phyloP scores from a whole-genome alignment of 169 alveolate species.

The Toxoplasma gondii region DNA sequence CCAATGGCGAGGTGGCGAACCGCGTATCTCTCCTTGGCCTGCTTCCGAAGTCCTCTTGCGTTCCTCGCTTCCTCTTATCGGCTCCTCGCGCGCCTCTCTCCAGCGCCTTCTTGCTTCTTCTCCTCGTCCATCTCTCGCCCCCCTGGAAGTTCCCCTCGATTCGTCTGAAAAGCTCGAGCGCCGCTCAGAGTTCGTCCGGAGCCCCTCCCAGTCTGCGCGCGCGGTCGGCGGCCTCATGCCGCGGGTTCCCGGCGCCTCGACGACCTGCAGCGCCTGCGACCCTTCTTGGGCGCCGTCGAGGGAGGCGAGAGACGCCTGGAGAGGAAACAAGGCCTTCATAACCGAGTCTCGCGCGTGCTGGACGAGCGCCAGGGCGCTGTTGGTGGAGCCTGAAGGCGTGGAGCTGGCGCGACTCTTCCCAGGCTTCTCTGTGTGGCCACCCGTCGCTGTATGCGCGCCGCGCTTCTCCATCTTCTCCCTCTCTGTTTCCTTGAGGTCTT shows the following conservation, averaged over 20 bases:
- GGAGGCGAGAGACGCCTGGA: neutral
- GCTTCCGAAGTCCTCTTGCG: no score
- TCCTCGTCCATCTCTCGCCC: no score
- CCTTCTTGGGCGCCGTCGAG: neutral
- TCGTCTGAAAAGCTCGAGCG: no score
- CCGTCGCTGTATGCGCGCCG: neutral
- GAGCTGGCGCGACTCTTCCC: neutral
- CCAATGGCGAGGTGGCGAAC: no score
- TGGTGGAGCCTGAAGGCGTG: neutral
- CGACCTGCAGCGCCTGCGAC: neutral
- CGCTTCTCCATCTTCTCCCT: neutral
- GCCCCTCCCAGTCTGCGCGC: no score
- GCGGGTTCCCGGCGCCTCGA: neutral
- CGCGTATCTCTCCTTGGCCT: no score
- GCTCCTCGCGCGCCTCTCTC: no score
- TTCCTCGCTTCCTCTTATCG: no score
- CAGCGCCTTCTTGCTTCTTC: no score
- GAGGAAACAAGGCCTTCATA: conserved; percentile 10
- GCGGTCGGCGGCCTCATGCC: no score
- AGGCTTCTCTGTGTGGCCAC: neutral
- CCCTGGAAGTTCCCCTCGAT: no score
- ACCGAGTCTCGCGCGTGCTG: conserved; percentile 42
- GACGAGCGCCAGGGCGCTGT: neutral
- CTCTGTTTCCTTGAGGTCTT: neutral
- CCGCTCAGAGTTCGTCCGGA: no score